Evolutionary conservation across 2,329 filamentous ascomycete species (phyloP).

Genomic region (Fusarium bulbicola): DNA sequence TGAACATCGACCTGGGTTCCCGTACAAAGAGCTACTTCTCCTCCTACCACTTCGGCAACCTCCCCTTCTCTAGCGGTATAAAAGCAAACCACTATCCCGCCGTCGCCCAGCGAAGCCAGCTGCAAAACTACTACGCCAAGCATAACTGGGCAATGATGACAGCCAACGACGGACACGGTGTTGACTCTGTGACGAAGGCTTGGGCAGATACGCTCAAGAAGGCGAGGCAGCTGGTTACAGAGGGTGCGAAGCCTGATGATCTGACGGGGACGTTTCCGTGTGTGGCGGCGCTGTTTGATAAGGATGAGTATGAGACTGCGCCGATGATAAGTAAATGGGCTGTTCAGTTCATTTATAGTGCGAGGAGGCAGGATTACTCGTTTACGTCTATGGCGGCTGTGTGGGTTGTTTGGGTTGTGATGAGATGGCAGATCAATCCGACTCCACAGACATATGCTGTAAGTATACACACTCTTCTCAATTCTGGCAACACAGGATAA

Average conservation of each 20-base stretch:
- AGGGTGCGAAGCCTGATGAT: conserved; percentile 3
- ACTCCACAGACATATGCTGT: conserved; percentile 18
- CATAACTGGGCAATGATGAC: conserved; percentile 28
- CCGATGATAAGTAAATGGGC: conserved; percentile 26
- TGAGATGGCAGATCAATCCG: conserved; percentile 18
- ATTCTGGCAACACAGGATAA: too few relatives aligned
- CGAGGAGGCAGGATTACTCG: neutral
- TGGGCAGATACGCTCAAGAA: conserved; percentile 23
- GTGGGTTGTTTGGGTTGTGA: conserved; percentile 6
- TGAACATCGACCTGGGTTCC: neutral
- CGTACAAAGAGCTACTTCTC: conserved; percentile 2
- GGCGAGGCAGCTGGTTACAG: conserved; percentile 6
- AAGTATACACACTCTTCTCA: neutral
- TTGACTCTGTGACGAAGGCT: conserved; percentile 12
- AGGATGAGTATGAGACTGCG: conserved; percentile 12
- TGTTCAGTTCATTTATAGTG: conserved; percentile 27
- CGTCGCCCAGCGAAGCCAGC: conserved; percentile 1
- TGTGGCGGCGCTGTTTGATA: conserved; percentile 19
- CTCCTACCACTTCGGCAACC: conserved; percentile 19
- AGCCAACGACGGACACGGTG: conserved; percentile 8
- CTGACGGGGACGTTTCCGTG: conserved; percentile 10
- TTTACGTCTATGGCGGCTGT: conserved; percentile 23
- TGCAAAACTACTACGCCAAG: conserved; percentile 17
- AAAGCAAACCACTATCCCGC: conserved; percentile 27
- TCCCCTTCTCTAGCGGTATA: conserved; percentile 24